phyloP scores from a whole-genome alignment of 2,329 filamentous ascomycete species.

The Malbranchea zuffiana region DNA sequence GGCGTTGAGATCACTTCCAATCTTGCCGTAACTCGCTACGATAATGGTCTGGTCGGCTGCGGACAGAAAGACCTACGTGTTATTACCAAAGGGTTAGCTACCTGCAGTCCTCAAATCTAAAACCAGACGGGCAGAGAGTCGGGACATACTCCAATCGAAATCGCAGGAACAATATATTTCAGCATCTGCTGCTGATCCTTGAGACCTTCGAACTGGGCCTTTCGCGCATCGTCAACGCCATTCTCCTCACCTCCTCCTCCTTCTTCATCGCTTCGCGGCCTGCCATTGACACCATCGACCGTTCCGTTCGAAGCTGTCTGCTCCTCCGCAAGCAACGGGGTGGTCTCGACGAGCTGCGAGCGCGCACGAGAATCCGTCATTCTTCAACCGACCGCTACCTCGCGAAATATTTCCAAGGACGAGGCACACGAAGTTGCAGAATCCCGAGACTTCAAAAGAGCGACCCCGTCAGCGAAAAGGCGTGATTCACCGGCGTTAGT shows the following conservation, averaged over 20 bases:
- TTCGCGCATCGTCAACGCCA: constrained; percentile 18
- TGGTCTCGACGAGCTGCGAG: constrained; percentile 30
- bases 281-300: constrained; percentile 15
- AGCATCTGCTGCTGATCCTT: constrained; percentile 42
- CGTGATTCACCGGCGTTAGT: too few species aligned
- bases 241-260: constrained; percentile 25
- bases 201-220: constrained; percentile 34
- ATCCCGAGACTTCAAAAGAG: too few species aligned
- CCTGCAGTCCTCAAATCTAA: too few species aligned
- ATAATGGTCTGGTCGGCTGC: constrained; percentile 68
- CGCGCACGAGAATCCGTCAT: constrained; percentile 2
- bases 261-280: constrained; percentile 15
- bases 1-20: constrained; percentile 63
- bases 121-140: too few species aligned
- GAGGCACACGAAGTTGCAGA: too few species aligned
- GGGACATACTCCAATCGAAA: constrained; percentile 49
- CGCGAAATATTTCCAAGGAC: too few species aligned
- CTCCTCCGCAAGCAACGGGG: constrained; percentile 34
- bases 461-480: too few species aligned
- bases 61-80: constrained; percentile 56
- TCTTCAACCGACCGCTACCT: too few species aligned
- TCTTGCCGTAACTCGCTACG: constrained; percentile 65
- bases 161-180: constrained; percentile 49
- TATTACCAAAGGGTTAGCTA: constrained; percentile 1
- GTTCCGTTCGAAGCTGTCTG: constrained; percentile 11